These are phyloP conservation scores for Tuber microsphaerosporum DNA, from an alignment of 495 filamentous ascomycete genomes.

Conservation along the genomic window DNA sequence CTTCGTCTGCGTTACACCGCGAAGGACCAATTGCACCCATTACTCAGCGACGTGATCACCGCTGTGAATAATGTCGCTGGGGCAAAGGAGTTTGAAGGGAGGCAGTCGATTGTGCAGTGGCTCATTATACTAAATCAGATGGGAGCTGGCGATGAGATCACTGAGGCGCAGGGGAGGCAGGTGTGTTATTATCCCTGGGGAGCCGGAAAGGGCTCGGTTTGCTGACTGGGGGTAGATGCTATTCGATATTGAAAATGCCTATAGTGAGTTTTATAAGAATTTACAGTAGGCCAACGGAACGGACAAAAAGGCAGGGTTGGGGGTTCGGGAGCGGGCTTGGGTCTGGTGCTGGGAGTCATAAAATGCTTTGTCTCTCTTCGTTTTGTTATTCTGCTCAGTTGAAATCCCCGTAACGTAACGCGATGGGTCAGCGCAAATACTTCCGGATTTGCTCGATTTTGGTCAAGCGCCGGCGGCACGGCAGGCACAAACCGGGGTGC, in stretches of 20 bases:
- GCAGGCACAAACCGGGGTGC: neutral
- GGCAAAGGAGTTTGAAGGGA: constrained; percentile 73
- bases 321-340: neutral
- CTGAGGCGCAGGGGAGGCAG: constrained; percentile 78
- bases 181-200: constrained; percentile 52
- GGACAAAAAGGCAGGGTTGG: neutral
- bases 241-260: constrained; percentile 42
- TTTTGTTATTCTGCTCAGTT: neutral
- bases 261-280: constrained; percentile 40
- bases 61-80: constrained; percentile 87
- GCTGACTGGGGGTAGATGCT: constrained; percentile 57
- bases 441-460: neutral
- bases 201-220: constrained; percentile 53
- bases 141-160: constrained; percentile 86
- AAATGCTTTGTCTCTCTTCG: neutral
- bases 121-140: constrained; percentile 94
- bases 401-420: neutral
- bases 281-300: constrained; percentile 15
- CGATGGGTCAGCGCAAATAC: neutral
- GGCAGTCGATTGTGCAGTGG: constrained; percentile 97
- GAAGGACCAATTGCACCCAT: constrained; percentile 90
- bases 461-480: neutral
- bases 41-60: constrained; percentile 89
- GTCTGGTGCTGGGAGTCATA: neutral
- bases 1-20: constrained; percentile 78